phyloP scores from a whole-genome alignment of 768 basidiomycete species.

The Floccularia luteovirens region DNA sequence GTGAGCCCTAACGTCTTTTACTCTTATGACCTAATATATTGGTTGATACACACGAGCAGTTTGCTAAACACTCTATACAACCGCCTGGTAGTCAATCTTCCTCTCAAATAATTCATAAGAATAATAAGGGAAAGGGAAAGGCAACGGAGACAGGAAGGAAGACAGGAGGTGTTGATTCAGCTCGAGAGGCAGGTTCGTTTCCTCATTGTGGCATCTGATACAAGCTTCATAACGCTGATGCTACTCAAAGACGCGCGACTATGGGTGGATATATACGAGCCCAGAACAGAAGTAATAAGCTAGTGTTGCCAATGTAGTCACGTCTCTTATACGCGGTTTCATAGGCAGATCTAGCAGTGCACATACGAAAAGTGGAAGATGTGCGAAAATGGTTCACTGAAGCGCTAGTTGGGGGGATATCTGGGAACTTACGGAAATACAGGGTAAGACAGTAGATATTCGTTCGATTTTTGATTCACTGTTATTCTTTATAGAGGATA shows the following conservation, averaged over 20 bases:
- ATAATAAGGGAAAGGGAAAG: constrained; percentile 4
- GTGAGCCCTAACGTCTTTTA: constrained; percentile 10
- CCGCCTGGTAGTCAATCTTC: not conserved
- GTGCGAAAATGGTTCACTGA: constrained; percentile 70
- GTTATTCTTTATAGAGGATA: constrained; percentile 54
- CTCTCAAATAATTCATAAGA: not conserved
- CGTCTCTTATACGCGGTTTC: not conserved
- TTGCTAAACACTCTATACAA: not conserved
- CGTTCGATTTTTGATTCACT: too few relatives aligned
- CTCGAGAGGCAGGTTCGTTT: constrained; percentile 1
- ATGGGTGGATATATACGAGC: constrained; percentile 64
- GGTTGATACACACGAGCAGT: not conserved
- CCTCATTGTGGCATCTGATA: not conserved
- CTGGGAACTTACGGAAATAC: constrained; percentile 61
- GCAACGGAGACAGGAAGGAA: not conserved
- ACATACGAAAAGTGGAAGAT: constrained; percentile 72
- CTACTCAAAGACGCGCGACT: constrained; percentile 27
- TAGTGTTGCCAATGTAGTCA: not conserved
- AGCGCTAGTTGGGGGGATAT: constrained; percentile 61
- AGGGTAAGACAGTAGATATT: constrained; percentile 57
- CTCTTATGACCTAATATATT: not conserved
- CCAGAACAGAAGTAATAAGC: constrained; percentile 40
- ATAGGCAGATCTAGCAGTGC: constrained; percentile 71
- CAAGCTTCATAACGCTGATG: not conserved
- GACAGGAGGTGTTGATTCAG: not conserved